A percentile compares a stretch with the other conserved stretches of the same genome.
Evolutionary conservation across 345 rosid species (phyloP).

Genomic region (Angophora floribunda): DNA sequence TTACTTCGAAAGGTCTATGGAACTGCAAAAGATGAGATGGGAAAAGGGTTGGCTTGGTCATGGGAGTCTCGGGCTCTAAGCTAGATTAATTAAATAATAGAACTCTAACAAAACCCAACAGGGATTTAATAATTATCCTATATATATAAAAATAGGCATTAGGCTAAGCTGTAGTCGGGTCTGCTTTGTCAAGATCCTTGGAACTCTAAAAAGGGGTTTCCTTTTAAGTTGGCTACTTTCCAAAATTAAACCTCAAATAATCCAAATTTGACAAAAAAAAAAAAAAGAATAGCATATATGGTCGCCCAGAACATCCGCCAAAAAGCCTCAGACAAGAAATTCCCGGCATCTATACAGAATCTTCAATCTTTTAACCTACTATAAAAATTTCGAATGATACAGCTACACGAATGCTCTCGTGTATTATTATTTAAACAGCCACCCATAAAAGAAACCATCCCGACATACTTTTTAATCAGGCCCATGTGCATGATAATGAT

Average conservation of each 20-base stretch:
- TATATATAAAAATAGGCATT: background rate
- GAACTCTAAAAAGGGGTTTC: background rate
- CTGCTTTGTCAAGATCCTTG: background rate
- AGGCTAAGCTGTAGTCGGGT: background rate
- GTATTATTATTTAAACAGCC: background rate
- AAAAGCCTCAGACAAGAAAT: background rate
- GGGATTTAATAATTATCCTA: background rate
- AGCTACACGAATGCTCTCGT: background rate
- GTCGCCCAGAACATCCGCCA: background rate
- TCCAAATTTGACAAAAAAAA: background rate
- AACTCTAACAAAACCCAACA: background rate
- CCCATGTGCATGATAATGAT: slow-evolving; percentile 12
- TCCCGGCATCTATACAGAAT: background rate
- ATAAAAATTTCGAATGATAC: background rate
- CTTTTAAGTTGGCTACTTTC: background rate
- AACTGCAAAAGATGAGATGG: background rate
- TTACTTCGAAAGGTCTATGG: background rate
- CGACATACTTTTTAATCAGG: background rate
- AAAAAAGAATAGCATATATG: background rate
- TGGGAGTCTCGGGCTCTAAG: background rate
- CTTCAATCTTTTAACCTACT: background rate
- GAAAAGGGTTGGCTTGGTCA: background rate
- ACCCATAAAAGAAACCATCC: background rate
- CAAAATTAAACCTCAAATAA: background rate
- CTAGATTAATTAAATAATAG: background rate